These are phyloP conservation scores for Theobroma grandiflorum DNA, from an alignment of 441 rosid species.

Conservation along the genomic window DNA sequence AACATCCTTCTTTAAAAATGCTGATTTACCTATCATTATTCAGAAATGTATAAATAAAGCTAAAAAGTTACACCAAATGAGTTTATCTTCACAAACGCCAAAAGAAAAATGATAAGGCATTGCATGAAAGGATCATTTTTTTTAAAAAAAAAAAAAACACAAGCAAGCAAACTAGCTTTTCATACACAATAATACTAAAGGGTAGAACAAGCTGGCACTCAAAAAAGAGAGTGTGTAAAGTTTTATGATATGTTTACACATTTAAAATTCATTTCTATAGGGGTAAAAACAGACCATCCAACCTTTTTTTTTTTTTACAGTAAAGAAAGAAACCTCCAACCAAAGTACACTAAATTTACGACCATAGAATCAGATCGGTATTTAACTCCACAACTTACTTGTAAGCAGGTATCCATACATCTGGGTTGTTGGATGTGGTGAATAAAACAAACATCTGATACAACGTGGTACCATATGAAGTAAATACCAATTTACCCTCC, in stretches of 20 bases:
- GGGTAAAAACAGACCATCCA: background rate
- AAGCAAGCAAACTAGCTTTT: background rate
- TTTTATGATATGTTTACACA: slow-evolving; percentile 9
- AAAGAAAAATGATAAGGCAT: slow-evolving; percentile 18
- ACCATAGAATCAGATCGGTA: slow-evolving; percentile 21
- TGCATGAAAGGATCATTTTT: background rate
- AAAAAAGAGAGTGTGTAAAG: background rate
- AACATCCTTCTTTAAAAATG: slow-evolving; percentile 3
- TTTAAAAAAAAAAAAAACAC: background rate
- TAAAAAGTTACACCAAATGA: background rate
- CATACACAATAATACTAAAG: background rate
- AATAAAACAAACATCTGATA: slow-evolving; percentile 91
- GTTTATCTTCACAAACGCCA: background rate
- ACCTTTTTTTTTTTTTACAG: background rate
- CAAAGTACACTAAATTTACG: background rate
- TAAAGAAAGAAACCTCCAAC: slow-evolving; percentile 17
- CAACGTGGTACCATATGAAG: slow-evolving; percentile 81
- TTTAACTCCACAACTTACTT: slow-evolving; percentile 64
- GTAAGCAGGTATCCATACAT: slow-evolving; percentile 98
- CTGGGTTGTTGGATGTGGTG: slow-evolving; percentile 99
- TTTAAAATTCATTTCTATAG: background rate
- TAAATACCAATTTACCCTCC: slow-evolving; percentile 73
- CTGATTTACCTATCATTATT: slow-evolving; percentile 1
- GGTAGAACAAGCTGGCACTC: background rate
- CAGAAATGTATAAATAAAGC: slow-evolving; percentile 4